phyloP scores from a whole-genome alignment of 371 early-diverging fungal genomes.

The Apophysomyces trapeziformis region DNA sequence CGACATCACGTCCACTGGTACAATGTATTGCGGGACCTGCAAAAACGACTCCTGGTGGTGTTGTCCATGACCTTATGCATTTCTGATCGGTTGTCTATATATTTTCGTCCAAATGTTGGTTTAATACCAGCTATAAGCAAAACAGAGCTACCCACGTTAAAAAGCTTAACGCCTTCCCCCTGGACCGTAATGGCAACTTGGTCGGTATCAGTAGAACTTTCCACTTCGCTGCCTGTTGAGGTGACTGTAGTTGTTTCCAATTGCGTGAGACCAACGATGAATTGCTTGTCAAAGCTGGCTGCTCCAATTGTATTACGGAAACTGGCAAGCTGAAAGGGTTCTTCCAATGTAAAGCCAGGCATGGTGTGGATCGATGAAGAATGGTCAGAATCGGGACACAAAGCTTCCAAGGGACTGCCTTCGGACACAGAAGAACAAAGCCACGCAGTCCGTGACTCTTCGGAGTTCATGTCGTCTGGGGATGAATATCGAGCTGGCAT shows the following conservation, averaged over 20 bases:
- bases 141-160: constrained; percentile 45
- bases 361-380: constrained; percentile 28
- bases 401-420: neutral
- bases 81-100: constrained; percentile 62
- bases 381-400: neutral
- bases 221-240: constrained; percentile 23
- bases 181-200: constrained; percentile 60
- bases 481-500: no score
- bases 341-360: constrained; percentile 63
- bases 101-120: constrained; percentile 1
- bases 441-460: neutral
- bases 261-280: constrained; percentile 46
- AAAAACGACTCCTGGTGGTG: constrained; percentile 61
- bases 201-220: constrained; percentile 29
- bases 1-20: constrained; percentile 34
- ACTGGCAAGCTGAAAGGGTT: constrained; percentile 61
- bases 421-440: neutral
- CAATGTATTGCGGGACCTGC: constrained; percentile 54
- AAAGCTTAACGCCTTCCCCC: constrained; percentile 64
- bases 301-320: constrained; percentile 52
- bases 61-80: constrained; percentile 61
- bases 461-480: neutral
- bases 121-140: neutral
- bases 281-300: constrained; percentile 25
- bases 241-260: constrained; percentile 27